A percentile compares a stretch with the other conserved stretches of the same genome.
phyloP scores from a whole-genome alignment of 768 basidiomycete genomes.

The Suillus occidentalis region DNA sequence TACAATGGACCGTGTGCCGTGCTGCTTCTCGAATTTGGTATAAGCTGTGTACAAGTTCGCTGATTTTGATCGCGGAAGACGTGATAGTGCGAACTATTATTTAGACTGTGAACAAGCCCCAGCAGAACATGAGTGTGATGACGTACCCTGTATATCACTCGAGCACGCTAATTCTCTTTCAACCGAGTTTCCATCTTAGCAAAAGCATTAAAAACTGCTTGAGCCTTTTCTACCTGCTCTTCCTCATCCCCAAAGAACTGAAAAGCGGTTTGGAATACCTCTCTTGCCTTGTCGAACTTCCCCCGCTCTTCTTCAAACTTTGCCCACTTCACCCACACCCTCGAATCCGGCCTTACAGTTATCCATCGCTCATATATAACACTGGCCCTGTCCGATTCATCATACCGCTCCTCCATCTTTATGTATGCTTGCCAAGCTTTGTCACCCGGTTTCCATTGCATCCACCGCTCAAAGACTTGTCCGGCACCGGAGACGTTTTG shows the following conservation, averaged over 20 bases:
- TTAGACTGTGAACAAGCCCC: conserved; percentile 3
- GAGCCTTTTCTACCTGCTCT: conserved; percentile 84
- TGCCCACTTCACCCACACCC: conserved; percentile 82
- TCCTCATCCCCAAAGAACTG: conserved; percentile 89
- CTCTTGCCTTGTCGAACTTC: conserved; percentile 68
- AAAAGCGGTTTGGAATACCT: conserved; percentile 89
- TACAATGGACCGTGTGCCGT: conserved; percentile 83
- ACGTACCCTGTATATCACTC: conserved; percentile 94
- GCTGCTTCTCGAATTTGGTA: conserved; percentile 98
- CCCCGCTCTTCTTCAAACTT: conserved; percentile 84
- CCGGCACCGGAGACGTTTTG: conserved; percentile 95
- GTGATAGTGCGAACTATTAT: conserved; percentile 86
- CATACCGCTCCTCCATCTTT: conserved; percentile 94
- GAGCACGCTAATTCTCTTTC: conserved; percentile 95
- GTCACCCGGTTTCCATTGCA: conserved; percentile 99
- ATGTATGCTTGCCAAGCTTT: conserved; percentile 99
- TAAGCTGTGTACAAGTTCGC: conserved; percentile 85
- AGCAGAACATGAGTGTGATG: background rate
- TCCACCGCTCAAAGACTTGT: conserved; percentile 99
- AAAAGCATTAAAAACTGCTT: conserved; percentile 90
- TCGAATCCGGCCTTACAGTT: conserved; percentile 71
- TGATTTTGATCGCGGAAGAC: conserved; percentile 92
- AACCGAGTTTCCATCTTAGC: conserved; percentile 96
- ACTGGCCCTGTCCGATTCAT: conserved; percentile 89
- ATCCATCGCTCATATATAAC: conserved; percentile 92